These are phyloP conservation scores for Candida vartiovaarae DNA, from an alignment of 805 yeast genomes.

Conservation along the genomic window DNA sequence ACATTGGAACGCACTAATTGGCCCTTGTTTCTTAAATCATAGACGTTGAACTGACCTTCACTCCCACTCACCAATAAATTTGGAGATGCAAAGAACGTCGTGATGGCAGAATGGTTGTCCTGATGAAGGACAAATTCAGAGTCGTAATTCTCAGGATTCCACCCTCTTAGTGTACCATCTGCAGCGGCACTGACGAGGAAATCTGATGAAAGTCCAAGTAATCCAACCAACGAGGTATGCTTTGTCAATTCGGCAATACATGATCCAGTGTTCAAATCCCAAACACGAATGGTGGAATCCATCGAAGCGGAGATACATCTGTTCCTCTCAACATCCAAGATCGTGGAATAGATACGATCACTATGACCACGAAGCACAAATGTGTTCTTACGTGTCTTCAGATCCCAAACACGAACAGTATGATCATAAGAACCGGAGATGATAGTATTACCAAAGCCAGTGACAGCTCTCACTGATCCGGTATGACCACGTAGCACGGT, in stretches of 20 bases:
- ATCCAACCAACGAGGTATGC: slow-evolving; percentile 85
- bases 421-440: slow-evolving; percentile 90
- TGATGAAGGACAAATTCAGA: slow-evolving; percentile 61
- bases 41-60: slow-evolving; percentile 77
- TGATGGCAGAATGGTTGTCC: slow-evolving; percentile 80
- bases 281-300: slow-evolving; percentile 81
- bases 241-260: slow-evolving; percentile 70
- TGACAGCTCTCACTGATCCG: slow-evolving; percentile 76
- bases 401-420: slow-evolving; percentile 88
- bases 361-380: slow-evolving; percentile 77
- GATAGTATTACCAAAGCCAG: slow-evolving; percentile 77
- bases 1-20: slow-evolving; percentile 62
- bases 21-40: slow-evolving; percentile 73
- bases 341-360: slow-evolving; percentile 84
- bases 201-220: slow-evolving; percentile 68
- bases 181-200: slow-evolving; percentile 93
- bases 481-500: slow-evolving; percentile 69
- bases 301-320: slow-evolving; percentile 87
- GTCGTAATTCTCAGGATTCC: slow-evolving; percentile 80
- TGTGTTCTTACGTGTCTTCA: slow-evolving; percentile 64
- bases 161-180: slow-evolving; percentile 82
- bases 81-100: slow-evolving; percentile 88
- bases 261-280: slow-evolving; percentile 80
- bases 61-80: slow-evolving; percentile 83
- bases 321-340: slow-evolving; percentile 66